Conservation (phyloP, 345 rosid genomes). For the Sisymbrium altissimum region DNA sequence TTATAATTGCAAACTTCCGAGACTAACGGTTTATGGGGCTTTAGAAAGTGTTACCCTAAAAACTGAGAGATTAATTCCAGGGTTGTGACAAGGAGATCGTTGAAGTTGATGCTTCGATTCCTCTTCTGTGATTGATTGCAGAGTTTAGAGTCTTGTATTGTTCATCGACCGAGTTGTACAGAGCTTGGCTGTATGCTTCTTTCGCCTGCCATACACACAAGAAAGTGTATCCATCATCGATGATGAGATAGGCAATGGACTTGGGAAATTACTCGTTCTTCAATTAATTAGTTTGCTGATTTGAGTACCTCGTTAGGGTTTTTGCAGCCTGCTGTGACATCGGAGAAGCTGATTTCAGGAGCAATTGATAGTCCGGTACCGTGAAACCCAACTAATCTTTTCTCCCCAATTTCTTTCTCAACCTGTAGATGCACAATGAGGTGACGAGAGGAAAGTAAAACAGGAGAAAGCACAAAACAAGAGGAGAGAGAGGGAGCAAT, state of each 20-base stretch:
- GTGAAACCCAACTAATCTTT: conserved; percentile 57
- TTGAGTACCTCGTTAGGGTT: conserved; percentile 65
- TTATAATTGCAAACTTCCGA: not conserved
- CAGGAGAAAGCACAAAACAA: not conserved
- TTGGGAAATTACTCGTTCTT: not conserved
- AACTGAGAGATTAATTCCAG: conserved; percentile 47
- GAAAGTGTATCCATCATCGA: not conserved
- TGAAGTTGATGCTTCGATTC: conserved; percentile 65
- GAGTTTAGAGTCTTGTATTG: conserved; percentile 70
- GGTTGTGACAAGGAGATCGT: conserved; percentile 77
- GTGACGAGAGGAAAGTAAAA: conserved; percentile 13
- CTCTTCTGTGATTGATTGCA: conserved; percentile 61
- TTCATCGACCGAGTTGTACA: conserved; percentile 54
- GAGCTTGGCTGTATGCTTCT: conserved; percentile 49
- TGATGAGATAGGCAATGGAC: not conserved
- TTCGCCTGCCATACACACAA: conserved; percentile 52
- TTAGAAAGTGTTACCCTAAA: conserved; percentile 21
- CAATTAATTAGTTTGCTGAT: not conserved
- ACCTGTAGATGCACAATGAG: conserved; percentile 48
- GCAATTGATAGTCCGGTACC: conserved; percentile 76
- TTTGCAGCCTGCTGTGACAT: conserved; percentile 48
- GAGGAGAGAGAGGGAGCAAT: conserved; percentile 2
- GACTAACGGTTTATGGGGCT: not conserved
- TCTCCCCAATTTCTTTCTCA: conserved; percentile 95
- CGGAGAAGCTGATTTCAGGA: conserved; percentile 54